These are phyloP conservation scores for Tolypocladium ophioglossoides DNA, from an alignment of 2,329 filamentous ascomycete species.

Conservation along the genomic window DNA sequence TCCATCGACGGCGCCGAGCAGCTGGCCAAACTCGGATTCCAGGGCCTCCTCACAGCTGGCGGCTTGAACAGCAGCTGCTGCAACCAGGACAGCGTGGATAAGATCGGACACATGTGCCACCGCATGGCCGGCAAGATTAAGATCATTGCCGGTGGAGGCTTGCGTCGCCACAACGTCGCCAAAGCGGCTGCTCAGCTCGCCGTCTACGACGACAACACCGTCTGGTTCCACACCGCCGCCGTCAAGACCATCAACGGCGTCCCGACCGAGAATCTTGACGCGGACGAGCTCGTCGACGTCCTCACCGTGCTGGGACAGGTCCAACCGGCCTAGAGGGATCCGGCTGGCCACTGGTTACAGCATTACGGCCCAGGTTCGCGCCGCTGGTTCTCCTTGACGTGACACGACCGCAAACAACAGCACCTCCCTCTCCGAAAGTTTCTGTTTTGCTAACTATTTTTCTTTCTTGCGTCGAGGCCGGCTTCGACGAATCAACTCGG, in stretches of 20 bases:
- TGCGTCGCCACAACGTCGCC: conserved; percentile 30
- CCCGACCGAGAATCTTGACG: conserved; percentile 14
- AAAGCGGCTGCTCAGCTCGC: conserved; percentile 16
- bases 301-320: conserved; percentile 11
- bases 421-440: not conserved
- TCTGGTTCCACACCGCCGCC: conserved; percentile 38
- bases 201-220: conserved; percentile 7
- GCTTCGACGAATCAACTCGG: not conserved
- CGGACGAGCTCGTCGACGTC: conserved; percentile 12
- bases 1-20: conserved; percentile 17
- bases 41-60: conserved; percentile 42
- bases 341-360: conserved; percentile 15
- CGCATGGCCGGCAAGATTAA: conserved; percentile 23
- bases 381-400: not conserved
- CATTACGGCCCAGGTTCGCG: conserved; percentile 6
- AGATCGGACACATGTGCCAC: conserved; percentile 24
- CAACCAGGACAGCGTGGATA: conserved; percentile 22
- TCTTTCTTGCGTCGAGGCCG: not conserved
- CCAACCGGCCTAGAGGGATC: conserved; percentile 15
- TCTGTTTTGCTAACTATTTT: not conserved
- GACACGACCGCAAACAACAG: not conserved
- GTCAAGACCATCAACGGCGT: conserved; percentile 5
- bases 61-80: conserved; percentile 27
- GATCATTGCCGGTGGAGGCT: conserved; percentile 42
- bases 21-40: conserved; percentile 34